phyloP scores from a whole-genome alignment of 2,329 filamentous ascomycete species.

The Colletotrichum spinosum region DNA sequence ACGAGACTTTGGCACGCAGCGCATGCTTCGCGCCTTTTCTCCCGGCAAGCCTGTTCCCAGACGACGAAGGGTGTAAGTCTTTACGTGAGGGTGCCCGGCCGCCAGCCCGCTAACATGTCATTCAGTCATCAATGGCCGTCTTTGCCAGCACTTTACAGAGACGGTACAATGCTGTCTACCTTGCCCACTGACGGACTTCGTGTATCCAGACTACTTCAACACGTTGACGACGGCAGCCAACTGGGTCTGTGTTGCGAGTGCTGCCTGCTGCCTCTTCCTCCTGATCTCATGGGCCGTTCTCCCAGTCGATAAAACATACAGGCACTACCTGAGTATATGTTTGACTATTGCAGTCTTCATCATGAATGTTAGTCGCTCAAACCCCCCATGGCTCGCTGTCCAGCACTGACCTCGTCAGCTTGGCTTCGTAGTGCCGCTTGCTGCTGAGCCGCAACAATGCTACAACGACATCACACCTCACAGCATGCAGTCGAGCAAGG shows the following conservation, averaged over 20 bases:
- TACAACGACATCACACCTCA: conserved; percentile 92
- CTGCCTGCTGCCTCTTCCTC: conserved; percentile 79
- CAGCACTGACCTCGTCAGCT: conserved; percentile 62
- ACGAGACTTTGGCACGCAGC: background rate
- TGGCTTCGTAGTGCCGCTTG: conserved; percentile 90
- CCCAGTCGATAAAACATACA: conserved; percentile 88
- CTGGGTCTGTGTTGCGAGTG: conserved; percentile 83
- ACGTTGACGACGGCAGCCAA: conserved; percentile 75
- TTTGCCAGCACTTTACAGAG: conserved; percentile 61
- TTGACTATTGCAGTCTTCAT: conserved; percentile 80
- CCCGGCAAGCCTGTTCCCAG: conserved; percentile 70
- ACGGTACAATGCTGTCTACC: conserved; percentile 83
- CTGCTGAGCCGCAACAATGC: conserved; percentile 82
- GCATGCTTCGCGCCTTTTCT: conserved; percentile 77
- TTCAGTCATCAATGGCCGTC: conserved; percentile 67
- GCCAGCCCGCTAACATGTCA: conserved; percentile 44
- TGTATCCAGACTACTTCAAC: conserved; percentile 70
- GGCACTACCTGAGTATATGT: conserved; percentile 94
- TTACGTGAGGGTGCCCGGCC: background rate
- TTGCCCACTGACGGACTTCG: conserved; percentile 87
- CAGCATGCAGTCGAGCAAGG: conserved; percentile 84
- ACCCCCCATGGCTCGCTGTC: background rate
- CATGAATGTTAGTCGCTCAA: conserved; percentile 75
- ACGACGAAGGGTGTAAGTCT: conserved; percentile 74
- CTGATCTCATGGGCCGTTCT: conserved; percentile 83